Percentiles rank a stretch among this genome's conserved stretches.
Evolutionary conservation across 495 filamentous ascomycete species (phyloP).

Genomic region (Lasiosphaeria ovina): DNA sequence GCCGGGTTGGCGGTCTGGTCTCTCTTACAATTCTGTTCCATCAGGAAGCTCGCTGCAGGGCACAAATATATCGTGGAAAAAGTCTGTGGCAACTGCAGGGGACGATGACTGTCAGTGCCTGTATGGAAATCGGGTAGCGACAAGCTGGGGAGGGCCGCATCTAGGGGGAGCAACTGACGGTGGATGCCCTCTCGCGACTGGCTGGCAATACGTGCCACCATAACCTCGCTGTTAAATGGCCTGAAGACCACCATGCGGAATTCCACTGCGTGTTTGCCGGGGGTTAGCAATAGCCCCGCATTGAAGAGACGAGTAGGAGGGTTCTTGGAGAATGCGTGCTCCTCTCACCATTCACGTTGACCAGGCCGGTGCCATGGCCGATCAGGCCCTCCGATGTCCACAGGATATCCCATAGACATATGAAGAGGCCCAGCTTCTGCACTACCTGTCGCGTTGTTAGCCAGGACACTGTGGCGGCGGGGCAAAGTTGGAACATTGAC

Average conservation of each 20-base stretch:
- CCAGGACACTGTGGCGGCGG: not conserved
- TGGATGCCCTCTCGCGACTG: slow-evolving; percentile 71
- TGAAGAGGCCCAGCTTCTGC: slow-evolving; percentile 82
- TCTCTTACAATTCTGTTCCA: slow-evolving; percentile 67
- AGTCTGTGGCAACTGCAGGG: slow-evolving; percentile 69
- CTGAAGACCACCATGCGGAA: slow-evolving; percentile 93
- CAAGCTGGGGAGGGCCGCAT: not conserved
- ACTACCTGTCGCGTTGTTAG: slow-evolving; percentile 29
- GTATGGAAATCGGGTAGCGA: not conserved
- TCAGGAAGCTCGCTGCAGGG: slow-evolving; percentile 68
- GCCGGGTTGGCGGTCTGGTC: slow-evolving; percentile 27
- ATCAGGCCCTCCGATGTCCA: slow-evolving; percentile 88
- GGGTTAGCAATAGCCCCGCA: not conserved
- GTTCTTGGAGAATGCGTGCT: not conserved
- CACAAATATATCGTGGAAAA: slow-evolving; percentile 87
- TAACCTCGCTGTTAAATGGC: slow-evolving; percentile 88
- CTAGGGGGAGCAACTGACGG: slow-evolving; percentile 47
- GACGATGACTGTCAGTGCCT: not conserved
- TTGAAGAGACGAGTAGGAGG: not conserved
- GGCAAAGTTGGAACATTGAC: too few relatives aligned
- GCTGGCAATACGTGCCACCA: slow-evolving; percentile 74
- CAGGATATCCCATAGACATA: slow-evolving; percentile 84
- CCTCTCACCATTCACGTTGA: slow-evolving; percentile 80
- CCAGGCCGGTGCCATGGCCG: slow-evolving; percentile 82
- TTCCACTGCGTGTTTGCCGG: slow-evolving; percentile 57